Evolutionary conservation across 139 green algal species (phyloP).

Genomic region (Axilococcus clingmanii): DNA sequence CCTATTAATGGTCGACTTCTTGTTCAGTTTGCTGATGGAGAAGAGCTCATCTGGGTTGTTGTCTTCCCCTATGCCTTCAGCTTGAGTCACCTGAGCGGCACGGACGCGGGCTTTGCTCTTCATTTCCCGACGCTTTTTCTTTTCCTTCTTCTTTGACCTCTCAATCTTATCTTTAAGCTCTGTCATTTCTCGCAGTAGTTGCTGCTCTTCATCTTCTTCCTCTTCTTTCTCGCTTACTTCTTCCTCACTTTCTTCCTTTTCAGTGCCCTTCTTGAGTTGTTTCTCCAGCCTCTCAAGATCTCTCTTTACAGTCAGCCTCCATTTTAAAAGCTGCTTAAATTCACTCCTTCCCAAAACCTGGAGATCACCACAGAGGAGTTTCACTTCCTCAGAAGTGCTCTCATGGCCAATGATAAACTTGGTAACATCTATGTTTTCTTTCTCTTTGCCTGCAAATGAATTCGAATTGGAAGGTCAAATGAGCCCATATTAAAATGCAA

Average conservation of each 20-base stretch:
- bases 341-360: conserved; percentile 70
- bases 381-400: conserved; percentile 72
- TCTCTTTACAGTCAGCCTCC: conserved; percentile 24
- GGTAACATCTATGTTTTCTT: conserved; percentile 12
- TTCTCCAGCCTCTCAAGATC: conserved; percentile 19
- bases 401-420: conserved; percentile 39
- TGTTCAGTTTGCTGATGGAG: conserved; percentile 17
- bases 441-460: conserved; percentile 6
- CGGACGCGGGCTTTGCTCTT: conserved; percentile 71
- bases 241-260: neutral
- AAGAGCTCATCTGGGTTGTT: conserved; percentile 33
- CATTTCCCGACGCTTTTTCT: conserved; percentile 50
- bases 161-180: conserved; percentile 61
- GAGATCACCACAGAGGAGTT: conserved; percentile 76
- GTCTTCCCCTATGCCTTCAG: conserved; percentile 39
- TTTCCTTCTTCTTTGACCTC: conserved; percentile 52
- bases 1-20: neutral
- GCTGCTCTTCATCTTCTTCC: conserved; percentile 46
- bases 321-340: conserved; percentile 95
- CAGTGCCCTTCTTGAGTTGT: conserved; percentile 1
- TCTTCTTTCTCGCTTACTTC: conserved; percentile 3
- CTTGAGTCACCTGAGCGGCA: conserved; percentile 40
- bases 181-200: conserved; percentile 81
- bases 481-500: neutral
- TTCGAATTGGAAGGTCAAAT: neutral